Conservation (phyloP, 495 filamentous ascomycete genomes). For the Hypoxylon fragiforme region DNA sequence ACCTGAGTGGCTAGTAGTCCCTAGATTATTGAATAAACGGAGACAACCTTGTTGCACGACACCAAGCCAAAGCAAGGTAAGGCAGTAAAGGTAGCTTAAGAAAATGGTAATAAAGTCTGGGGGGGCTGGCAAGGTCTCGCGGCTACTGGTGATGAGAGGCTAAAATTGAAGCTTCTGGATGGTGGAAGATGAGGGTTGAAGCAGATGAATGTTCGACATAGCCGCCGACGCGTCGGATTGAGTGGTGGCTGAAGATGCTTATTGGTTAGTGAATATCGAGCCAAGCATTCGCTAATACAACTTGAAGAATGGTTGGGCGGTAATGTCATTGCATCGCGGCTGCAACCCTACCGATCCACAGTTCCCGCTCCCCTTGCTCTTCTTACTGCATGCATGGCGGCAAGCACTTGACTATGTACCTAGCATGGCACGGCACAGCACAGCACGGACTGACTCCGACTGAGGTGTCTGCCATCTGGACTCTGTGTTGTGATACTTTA, state of each 20-base stretch:
- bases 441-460: too few species aligned
- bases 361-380: constrained; percentile 15
- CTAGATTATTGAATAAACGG: not conserved
- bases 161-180: constrained; percentile 30
- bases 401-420: too few species aligned
- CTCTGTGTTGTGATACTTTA: too few species aligned
- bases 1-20: constrained; percentile 16
- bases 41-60: constrained; percentile 17
- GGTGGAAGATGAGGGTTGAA: constrained; percentile 30
- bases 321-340: constrained; percentile 35
- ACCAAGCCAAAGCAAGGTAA: constrained; percentile 16
- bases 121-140: constrained; percentile 26
- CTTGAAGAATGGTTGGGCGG: constrained; percentile 32
- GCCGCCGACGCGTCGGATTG: constrained; percentile 29
- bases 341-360: constrained; percentile 31
- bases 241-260: too few species aligned
- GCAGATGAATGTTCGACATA: constrained; percentile 36
- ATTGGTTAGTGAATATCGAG: constrained; percentile 13
- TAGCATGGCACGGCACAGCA: too few species aligned
- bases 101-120: not conserved
- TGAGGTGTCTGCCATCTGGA: too few species aligned
- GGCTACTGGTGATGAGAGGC: constrained; percentile 30
- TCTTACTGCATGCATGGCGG: constrained; percentile 11
- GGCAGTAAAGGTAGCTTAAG: not conserved
- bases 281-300: constrained; percentile 13